Percentiles rank a stretch among this genome's conserved stretches.
Evolutionary conservation across 345 rosid species (phyloP).

Genomic region (Psidium guajava): DNA sequence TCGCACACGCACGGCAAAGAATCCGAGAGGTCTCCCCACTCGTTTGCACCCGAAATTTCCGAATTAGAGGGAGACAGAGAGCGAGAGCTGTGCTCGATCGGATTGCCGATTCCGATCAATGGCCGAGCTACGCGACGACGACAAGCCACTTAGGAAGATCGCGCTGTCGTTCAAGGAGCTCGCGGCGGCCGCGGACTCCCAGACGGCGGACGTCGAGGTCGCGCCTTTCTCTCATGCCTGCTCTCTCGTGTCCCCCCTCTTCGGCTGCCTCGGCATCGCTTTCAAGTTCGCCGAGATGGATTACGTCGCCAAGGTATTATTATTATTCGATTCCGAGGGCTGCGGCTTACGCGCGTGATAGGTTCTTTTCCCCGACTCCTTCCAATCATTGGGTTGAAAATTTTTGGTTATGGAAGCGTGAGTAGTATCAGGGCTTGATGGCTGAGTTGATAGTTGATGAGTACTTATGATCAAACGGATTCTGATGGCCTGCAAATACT

Average conservation of each 20-base stretch:
- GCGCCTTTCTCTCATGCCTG: constrained; percentile 78
- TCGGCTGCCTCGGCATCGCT: constrained; percentile 86
- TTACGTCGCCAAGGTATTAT: constrained; percentile 80
- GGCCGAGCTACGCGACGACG: constrained; percentile 25
- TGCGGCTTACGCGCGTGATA: not conserved
- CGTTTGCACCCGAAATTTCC: not conserved
- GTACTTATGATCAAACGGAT: not conserved
- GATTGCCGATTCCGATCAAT: not conserved
- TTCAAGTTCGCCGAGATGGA: constrained; percentile 96
- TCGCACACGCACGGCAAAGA: not conserved
- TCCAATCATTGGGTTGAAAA: not conserved
- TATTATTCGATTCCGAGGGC: constrained; percentile 3
- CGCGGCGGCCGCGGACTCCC: constrained; percentile 27
- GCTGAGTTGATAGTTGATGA: not conserved
- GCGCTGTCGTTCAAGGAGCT: constrained; percentile 60
- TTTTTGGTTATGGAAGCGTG: not conserved
- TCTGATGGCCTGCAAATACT: not conserved
- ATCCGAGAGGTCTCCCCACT: not conserved
- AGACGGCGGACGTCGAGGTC: constrained; percentile 42
- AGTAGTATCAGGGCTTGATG: not conserved
- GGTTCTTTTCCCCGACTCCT: not conserved
- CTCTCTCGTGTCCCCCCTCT: constrained; percentile 86
- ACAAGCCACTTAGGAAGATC: constrained; percentile 49
- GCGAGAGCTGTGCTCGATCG: not conserved
- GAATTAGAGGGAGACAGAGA: not conserved